Evolutionary conservation across 495 filamentous ascomycete genomes (phyloP).

Genomic region (Sporormia fimetaria): DNA sequence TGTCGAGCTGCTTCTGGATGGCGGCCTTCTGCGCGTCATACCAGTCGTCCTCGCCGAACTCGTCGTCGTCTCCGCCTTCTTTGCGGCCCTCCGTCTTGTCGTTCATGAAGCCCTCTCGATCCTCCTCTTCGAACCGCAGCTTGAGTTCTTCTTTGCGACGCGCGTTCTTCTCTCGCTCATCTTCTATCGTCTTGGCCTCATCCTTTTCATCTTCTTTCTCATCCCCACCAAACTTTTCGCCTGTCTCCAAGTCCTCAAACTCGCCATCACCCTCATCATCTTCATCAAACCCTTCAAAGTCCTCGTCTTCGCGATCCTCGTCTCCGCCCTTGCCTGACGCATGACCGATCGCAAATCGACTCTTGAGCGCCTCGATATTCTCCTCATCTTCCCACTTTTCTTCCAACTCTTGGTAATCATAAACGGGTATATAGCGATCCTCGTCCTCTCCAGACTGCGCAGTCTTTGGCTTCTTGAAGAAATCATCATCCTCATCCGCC

Average conservation of each 20-base stretch:
- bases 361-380: slow-evolving; percentile 60
- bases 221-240: slow-evolving; percentile 43
- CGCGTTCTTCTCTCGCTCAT: slow-evolving; percentile 83
- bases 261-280: slow-evolving; percentile 69
- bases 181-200: slow-evolving; percentile 47
- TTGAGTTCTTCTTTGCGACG: slow-evolving; percentile 87
- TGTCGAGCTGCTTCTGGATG: slow-evolving; percentile 84
- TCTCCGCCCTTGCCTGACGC: slow-evolving; percentile 29
- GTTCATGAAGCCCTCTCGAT: slow-evolving; percentile 82
- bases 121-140: slow-evolving; percentile 91
- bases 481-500: slow-evolving; percentile 62
- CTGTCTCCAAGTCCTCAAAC: slow-evolving; percentile 81
- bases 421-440: slow-evolving; percentile 65
- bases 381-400: slow-evolving; percentile 73
- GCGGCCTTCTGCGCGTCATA: slow-evolving; percentile 93
- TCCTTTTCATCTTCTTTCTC: slow-evolving; percentile 33
- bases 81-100: slow-evolving; percentile 60
- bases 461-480: slow-evolving; percentile 67
- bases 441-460: slow-evolving; percentile 52
- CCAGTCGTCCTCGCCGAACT: slow-evolving; percentile 97
- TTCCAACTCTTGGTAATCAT: slow-evolving; percentile 70
- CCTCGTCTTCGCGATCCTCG: slow-evolving; percentile 39
- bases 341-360: slow-evolving; percentile 61
- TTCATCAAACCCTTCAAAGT: slow-evolving; percentile 35
- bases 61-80: slow-evolving; percentile 49